These are phyloP conservation scores for Lachancea fermentati DNA, from an alignment of 805 yeast species.

Conservation along the genomic window DNA sequence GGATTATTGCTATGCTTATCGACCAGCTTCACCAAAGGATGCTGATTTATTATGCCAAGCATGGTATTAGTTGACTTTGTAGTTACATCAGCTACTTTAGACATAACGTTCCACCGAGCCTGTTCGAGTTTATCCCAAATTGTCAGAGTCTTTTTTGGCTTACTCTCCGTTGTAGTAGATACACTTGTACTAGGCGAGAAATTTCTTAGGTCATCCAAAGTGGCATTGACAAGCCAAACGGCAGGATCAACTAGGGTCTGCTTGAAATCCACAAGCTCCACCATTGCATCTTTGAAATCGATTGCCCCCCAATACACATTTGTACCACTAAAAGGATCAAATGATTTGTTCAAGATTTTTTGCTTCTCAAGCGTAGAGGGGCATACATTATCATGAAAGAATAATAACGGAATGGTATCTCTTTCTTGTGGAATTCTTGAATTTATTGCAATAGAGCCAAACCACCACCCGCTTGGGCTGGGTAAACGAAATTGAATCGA, in stretches of 20 bases:
- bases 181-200: slow-evolving; percentile 17
- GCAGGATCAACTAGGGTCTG: slow-evolving; percentile 67
- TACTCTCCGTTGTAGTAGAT: background rate
- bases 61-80: slow-evolving; percentile 30
- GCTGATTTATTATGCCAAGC: slow-evolving; percentile 20
- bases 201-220: slow-evolving; percentile 39
- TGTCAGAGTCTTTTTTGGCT: slow-evolving; percentile 1
- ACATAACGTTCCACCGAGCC: slow-evolving; percentile 84
- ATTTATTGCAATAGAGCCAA: slow-evolving; percentile 77
- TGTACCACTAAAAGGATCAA: slow-evolving; percentile 64
- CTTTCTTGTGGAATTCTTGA: slow-evolving; percentile 45
- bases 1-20: slow-evolving; percentile 40
- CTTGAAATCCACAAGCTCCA: slow-evolving; percentile 54
- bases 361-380: slow-evolving; percentile 66
- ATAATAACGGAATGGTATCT: slow-evolving; percentile 72
- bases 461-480: slow-evolving; percentile 77
- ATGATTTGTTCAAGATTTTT: slow-evolving; percentile 51
- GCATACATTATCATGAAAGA: slow-evolving; percentile 87
- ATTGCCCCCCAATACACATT: slow-evolving; percentile 88
- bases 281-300: slow-evolving; percentile 56
- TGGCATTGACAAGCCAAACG: slow-evolving; percentile 74
- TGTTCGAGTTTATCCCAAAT: slow-evolving; percentile 26
- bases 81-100: slow-evolving; percentile 76
- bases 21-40: slow-evolving; percentile 27
- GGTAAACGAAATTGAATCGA: slow-evolving; percentile 84